Evolutionary conservation across 371 early-diverging fungal genomes (phyloP).

Genomic region (Apophysomyces elegans): DNA sequence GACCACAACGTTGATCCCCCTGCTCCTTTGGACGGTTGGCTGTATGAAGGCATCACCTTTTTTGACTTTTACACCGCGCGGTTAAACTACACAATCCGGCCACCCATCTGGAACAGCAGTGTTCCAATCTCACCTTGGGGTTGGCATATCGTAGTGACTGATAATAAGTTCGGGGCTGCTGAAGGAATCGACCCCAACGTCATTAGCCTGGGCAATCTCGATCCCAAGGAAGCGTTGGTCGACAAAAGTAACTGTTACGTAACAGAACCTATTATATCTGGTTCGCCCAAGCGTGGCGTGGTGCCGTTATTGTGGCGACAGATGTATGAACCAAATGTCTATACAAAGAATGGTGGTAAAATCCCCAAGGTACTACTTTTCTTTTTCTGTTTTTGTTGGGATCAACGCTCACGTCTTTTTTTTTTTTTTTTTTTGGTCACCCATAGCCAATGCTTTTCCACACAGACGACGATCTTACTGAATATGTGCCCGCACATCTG

Average conservation of each 20-base stretch:
- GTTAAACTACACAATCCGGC: conserved; percentile 39
- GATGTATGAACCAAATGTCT: conserved; percentile 24
- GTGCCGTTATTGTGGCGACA: conserved; percentile 44
- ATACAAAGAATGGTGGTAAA: conserved; percentile 28
- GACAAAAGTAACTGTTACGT: conserved; percentile 47
- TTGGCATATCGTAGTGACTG: conserved; percentile 33
- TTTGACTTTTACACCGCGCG: conserved; percentile 52
- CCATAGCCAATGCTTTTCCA: conserved; percentile 23
- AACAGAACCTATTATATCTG: conserved; percentile 33
- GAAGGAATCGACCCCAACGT: conserved; percentile 41
- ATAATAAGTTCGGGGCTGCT: conserved; percentile 43
- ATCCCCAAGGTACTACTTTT: conserved; percentile 31
- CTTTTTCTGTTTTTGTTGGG: not conserved
- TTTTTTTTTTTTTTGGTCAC: conserved; percentile 1
- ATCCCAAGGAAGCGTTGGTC: conserved; percentile 27
- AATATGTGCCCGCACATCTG: conserved; percentile 36
- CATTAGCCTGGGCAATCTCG: conserved; percentile 47
- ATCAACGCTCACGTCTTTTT: not conserved
- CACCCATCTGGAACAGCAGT: conserved; percentile 44
- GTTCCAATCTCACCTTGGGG: conserved; percentile 46
- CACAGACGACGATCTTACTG: conserved; percentile 24
- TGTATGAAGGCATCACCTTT: conserved; percentile 49
- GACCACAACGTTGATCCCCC: conserved; percentile 23
- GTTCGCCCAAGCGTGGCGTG: not conserved
- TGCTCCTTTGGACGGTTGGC: conserved; percentile 38